A percentile compares a stretch with the other conserved stretches of the same genome.
Evolutionary conservation across 169 alveolate genomes (phyloP).

Genomic region (Toxoplasma gondii): DNA sequence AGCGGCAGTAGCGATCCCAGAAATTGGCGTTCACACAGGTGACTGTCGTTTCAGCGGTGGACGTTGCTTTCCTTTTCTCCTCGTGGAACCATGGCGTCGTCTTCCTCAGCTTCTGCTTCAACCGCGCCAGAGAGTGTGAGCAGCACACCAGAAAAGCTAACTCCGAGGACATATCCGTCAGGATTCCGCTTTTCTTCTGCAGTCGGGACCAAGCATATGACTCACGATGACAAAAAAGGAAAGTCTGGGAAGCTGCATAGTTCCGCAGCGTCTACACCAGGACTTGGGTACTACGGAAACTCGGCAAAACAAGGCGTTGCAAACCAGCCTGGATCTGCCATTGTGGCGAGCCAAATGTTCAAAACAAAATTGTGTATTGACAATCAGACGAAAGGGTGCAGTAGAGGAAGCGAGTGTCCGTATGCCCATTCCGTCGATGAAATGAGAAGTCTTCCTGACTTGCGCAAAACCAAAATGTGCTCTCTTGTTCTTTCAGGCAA

Average conservation of each 20-base stretch:
- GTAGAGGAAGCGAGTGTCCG: constrained; percentile 51
- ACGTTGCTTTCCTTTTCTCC: no score
- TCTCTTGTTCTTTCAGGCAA: constrained; percentile 47
- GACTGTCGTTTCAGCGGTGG: no score
- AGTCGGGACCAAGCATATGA: background rate
- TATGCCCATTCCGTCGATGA: constrained; percentile 65
- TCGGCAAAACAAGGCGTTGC: background rate
- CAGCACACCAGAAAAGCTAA: background rate
- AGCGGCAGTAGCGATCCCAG: no score
- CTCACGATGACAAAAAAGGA: background rate
- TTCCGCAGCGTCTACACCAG: background rate
- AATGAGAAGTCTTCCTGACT: constrained; percentile 60
- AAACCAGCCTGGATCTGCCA: constrained; percentile 62
- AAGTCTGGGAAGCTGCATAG: background rate
- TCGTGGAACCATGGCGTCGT: background rate
- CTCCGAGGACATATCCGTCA: background rate
- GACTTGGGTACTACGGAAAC: background rate
- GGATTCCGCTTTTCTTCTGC: background rate
- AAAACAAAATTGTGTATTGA: constrained; percentile 62
- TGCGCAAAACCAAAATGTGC: constrained; percentile 64
- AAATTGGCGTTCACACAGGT: no score
- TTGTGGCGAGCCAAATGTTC: constrained; percentile 63
- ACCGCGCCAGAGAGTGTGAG: background rate
- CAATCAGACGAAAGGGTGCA: constrained; percentile 46
- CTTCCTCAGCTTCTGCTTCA: background rate